Conservation (phyloP, 306 rosid species). For the Vicia villosa region DNA sequence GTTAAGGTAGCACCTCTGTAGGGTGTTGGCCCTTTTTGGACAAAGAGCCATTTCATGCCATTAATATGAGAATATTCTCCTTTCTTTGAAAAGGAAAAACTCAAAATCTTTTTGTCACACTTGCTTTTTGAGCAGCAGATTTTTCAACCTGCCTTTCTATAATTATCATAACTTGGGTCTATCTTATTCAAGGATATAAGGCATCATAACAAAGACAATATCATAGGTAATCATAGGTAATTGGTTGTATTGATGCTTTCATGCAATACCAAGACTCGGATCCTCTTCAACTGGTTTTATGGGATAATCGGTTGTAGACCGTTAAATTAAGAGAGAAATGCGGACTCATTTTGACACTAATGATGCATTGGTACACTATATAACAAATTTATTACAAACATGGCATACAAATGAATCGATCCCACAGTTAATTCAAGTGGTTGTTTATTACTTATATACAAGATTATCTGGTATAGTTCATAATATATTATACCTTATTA, state of each 20-base stretch:
- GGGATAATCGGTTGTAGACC: neutral
- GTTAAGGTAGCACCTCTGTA: neutral
- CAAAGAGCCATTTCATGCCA: neutral
- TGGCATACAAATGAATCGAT: slow-evolving; percentile 19
- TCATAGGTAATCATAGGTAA: too few species aligned
- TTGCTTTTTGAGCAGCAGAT: neutral
- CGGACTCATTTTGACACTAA: neutral
- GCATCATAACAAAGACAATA: neutral
- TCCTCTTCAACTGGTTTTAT: neutral
- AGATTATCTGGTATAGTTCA: slow-evolving; percentile 6
- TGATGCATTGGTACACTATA: neutral
- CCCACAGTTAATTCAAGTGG: slow-evolving; percentile 8
- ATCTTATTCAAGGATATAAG: neutral
- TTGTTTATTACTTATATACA: slow-evolving; percentile 45
- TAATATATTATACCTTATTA: slow-evolving; percentile 13
- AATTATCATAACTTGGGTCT: neutral
- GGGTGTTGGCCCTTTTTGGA: neutral
- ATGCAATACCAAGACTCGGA: too few species aligned
- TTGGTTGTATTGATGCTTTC: neutral
- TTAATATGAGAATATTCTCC: neutral
- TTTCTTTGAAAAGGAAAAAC: neutral
- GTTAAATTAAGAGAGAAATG: neutral
- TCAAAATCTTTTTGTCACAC: neutral
- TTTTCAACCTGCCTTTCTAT: neutral
- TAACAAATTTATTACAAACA: neutral